Conservation (phyloP, 2,329 filamentous ascomycete species). For the Pseudophaeomoniella oleicola region DNA sequence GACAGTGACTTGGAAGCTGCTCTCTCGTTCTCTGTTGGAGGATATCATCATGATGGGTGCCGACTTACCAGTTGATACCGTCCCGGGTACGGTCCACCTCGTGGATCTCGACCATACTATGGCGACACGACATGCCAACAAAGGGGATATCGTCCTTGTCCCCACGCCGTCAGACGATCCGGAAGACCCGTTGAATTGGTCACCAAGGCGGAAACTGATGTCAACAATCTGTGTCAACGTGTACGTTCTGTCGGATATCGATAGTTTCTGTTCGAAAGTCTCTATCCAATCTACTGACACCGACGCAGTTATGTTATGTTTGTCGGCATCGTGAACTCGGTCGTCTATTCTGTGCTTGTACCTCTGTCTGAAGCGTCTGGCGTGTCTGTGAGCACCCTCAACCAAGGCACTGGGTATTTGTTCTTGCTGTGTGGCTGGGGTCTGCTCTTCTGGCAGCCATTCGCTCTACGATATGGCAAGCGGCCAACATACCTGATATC, state of each 20-base stretch:
- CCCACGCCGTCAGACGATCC: slow-evolving; percentile 29
- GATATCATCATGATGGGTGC: neutral
- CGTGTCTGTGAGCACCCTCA: slow-evolving; percentile 18
- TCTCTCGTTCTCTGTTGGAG: no score
- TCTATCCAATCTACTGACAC: slow-evolving; percentile 3
- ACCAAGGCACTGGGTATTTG: slow-evolving; percentile 19
- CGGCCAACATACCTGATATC: slow-evolving; percentile 20
- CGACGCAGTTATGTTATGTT: slow-evolving; percentile 23
- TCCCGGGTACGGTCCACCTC: slow-evolving; percentile 29
- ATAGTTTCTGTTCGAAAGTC: no score
- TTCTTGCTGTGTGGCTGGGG: slow-evolving; percentile 31
- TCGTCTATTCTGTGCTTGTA: slow-evolving; percentile 24
- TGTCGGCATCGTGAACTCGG: slow-evolving; percentile 20
- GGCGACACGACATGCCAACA: slow-evolving; percentile 15
- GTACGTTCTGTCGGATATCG: slow-evolving; percentile 11
- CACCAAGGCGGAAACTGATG: slow-evolving; percentile 24
- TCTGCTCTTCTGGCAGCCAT: slow-evolving; percentile 31
- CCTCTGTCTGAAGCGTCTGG: slow-evolving; percentile 22
- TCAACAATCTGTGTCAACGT: slow-evolving; percentile 28
- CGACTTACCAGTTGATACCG: slow-evolving; percentile 10
- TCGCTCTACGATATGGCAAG: slow-evolving; percentile 30
- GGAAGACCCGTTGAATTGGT: slow-evolving; percentile 33
- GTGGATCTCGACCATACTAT: slow-evolving; percentile 24
- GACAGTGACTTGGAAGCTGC: no score
- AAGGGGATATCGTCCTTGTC: slow-evolving; percentile 25